Base-by-base conservation (phyloP, 345 rosid genomes). In the Melaleuca alternifolia region DNA sequence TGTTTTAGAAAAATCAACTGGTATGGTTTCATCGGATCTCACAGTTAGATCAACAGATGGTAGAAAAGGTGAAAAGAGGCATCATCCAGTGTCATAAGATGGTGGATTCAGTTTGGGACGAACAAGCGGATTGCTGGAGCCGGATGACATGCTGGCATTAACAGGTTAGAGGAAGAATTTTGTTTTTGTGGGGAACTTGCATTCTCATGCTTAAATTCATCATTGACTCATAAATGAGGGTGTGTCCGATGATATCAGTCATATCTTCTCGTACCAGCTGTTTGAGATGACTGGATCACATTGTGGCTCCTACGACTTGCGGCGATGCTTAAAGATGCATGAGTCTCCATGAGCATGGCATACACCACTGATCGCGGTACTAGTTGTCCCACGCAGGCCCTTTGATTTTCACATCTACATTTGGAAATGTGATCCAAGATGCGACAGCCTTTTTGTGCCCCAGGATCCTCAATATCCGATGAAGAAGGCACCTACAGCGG, bases 91-190 rank as follows among this genome's bases (percentile, higher is more conserved):
- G 46, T 65, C 46, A 65, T 65, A 33, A 11, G 77, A 65, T 65
- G 77, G 77, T 23, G 16, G 77, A 33, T 85, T 84, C 91, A 84
- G 9, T 90, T 89, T 85, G 87, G 92, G 54, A 88, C 59, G 81
- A 54, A 77, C 51, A 85, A 65, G 61, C 83, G 82, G 54, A 86
- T 79, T 61, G 30, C 85, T n/a, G 85, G 86, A 53, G 76, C 85
- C 41, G 84, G 85, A 83, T 84, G 52, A 7, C 81, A 18, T 62
- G 85, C 54, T 83, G 83, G 84, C 59, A 21, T 85, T 51, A 88
- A 86, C 54, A 90, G 94, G 93, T 92, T 87, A 37, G 59, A 53
- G 61, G 24, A 84, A 50, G 84, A 75, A 51, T 54, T 16, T 51
- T 84, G 30, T 54, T 79, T 51, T 11, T 54, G 53, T 81, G 75